phyloP scores from a whole-genome alignment of 2,329 filamentous ascomycete species.

The Epichloe elymi region DNA sequence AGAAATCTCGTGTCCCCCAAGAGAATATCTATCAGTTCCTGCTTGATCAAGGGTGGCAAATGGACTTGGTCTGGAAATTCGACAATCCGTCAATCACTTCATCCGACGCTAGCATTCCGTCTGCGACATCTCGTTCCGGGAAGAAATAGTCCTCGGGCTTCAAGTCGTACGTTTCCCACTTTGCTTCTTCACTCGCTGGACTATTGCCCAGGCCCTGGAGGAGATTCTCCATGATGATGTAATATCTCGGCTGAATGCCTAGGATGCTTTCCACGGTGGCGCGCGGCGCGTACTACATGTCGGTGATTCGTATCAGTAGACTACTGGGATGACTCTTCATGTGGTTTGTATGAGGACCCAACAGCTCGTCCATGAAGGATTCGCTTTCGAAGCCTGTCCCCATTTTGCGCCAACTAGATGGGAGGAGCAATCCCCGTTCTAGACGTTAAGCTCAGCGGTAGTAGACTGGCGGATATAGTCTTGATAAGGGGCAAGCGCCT shows the following conservation, averaged over 20 bases:
- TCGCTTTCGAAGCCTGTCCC: conserved; percentile 53
- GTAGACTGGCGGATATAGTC: conserved; percentile 17
- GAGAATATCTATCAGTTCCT: too few species aligned
- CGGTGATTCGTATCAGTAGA: conserved; percentile 57
- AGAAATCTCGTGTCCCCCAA: too few species aligned
- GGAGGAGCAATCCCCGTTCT: too few species aligned
- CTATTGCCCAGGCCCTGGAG: conserved; percentile 42
- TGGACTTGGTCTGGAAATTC: too few species aligned
- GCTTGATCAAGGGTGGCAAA: too few species aligned
- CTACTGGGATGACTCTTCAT: conserved; percentile 47
- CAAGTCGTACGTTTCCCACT: conserved; percentile 61
- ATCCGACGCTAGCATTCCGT: too few species aligned
- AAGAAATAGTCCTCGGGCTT: conserved; percentile 60
- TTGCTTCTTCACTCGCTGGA: conserved; percentile 22
- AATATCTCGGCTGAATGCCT: conserved; percentile 51
- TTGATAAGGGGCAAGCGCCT: conserved; percentile 25
- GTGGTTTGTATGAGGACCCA: conserved; percentile 51
- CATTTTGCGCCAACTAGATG: too few species aligned
- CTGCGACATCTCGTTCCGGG: too few species aligned
- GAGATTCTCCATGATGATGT: conserved; percentile 69
- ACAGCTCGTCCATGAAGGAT: conserved; percentile 54
- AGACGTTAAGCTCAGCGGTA: conserved; percentile 5
- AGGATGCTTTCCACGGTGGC: conserved; percentile 45
- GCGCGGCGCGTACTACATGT: conserved; percentile 47
- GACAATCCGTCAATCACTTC: too few species aligned